Evolutionary conservation across 2,329 filamentous ascomycete species (phyloP), one percentile per base, ranked within the genome.

Genomic region (Paecilomyces sp.): DNA sequence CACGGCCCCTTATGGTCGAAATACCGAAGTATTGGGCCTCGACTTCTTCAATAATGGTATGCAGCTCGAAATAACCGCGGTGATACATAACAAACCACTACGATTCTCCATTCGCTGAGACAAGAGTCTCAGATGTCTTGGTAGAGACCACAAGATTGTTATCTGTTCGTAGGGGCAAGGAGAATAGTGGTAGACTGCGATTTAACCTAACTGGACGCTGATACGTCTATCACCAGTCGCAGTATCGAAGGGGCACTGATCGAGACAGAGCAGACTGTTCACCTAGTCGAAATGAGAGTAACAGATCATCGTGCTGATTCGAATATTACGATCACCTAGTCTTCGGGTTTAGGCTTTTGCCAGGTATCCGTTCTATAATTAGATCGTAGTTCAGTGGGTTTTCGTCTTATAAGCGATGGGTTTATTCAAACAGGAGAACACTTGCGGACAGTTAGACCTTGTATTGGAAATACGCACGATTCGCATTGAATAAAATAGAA

Each of bases 51-150:
- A 83, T 78, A 22, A 75, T 78, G 58, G 89, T 76, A 55, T 82
- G 80, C 50, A 91, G 76, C 67, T 88, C 82, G 65, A 85, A 90
- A 74, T 91, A 91, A 1, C 88, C 89, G 18, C 88, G 81, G 72
- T 90, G 91, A 71, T 88, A 91, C 7, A 86, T 72, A 60, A 91
- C 88, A 65, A 87, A 84, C 88, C 88, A 91, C 67, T 89, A 85
- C 54, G 91, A 76, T 70, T 88, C 86, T 0, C 77, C 74, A 71
- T 89, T 91, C 24, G 79, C 73, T 52, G 68, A 68, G 63, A 79
- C 76, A 34, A 82, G 74, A 64, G 68, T 71, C 65, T 77, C 64
- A 1, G 79, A 78, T 59, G 73, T 71, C 56, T 77, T 75, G 62
- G 85, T 80, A 1, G 84, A 83, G 0, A 72, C 70, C 0, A 74